Percentiles rank a stretch among this genome's conserved stretches.
phyloP scores from a whole-genome alignment of 192 early-diverging fungal genomes.

The Mortierella claussenii region DNA sequence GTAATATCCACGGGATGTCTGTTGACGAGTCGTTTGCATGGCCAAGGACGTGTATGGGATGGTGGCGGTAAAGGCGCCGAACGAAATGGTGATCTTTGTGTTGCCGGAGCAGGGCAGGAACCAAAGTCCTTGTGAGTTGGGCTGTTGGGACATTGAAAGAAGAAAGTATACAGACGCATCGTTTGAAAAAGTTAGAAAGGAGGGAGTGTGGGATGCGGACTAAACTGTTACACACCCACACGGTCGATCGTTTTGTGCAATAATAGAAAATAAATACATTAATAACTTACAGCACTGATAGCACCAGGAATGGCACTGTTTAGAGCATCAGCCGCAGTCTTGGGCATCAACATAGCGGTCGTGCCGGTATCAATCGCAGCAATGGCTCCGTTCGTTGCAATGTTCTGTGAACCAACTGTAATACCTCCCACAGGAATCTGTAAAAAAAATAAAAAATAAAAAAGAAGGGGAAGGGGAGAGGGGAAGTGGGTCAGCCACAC shows the following conservation, averaged over 20 bases:
- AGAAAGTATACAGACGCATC: background rate
- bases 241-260: too few relatives aligned
- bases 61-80: conserved; percentile 16
- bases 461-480: too few relatives aligned
- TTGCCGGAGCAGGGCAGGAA: conserved; percentile 51
- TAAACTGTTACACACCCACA: background rate
- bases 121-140: conserved; percentile 33
- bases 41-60: conserved; percentile 44
- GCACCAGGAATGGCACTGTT: conserved; percentile 59
- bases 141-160: background rate
- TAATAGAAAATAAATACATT: background rate
- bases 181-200: too few relatives aligned
- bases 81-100: conserved; percentile 24
- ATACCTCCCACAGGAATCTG: conserved; percentile 33
- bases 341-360: conserved; percentile 61
- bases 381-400: background rate
- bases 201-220: background rate
- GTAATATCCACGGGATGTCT: conserved; percentile 4
- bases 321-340: conserved; percentile 40
- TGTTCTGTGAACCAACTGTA: conserved; percentile 6
- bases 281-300: background rate
- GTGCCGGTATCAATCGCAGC: conserved; percentile 70
- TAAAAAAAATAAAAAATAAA: background rate
- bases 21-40: conserved; percentile 29
- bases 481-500: too few relatives aligned